A percentile compares a stretch with the other conserved stretches of the same genome.
These are phyloP conservation scores for Nemania abortiva DNA, from an alignment of 2,329 filamentous ascomycete genomes.

Conservation along the genomic window DNA sequence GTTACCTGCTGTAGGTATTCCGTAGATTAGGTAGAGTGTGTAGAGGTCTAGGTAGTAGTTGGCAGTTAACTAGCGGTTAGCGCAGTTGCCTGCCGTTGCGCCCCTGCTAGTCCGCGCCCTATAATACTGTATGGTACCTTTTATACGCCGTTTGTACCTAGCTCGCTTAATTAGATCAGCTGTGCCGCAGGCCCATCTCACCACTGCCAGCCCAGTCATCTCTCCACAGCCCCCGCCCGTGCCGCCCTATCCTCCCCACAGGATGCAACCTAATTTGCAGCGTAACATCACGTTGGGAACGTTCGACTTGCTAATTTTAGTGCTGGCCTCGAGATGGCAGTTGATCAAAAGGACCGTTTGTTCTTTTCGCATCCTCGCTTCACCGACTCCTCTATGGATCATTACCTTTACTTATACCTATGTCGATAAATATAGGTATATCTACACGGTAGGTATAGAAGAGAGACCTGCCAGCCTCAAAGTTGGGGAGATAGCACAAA, in stretches of 20 bases:
- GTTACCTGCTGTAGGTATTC: background rate
- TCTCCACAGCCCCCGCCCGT: background rate
- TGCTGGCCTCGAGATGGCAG: background rate
- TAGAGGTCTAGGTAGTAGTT: no score
- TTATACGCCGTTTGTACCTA: background rate
- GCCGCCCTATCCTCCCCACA: background rate
- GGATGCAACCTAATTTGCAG: background rate
- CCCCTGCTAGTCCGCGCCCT: background rate
- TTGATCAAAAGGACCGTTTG: background rate
- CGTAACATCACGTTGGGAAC: background rate
- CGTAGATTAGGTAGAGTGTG: no score
- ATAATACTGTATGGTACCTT: background rate
- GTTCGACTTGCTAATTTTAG: slow-evolving; percentile 5
- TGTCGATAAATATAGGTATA: background rate
- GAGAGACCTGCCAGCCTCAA: background rate
- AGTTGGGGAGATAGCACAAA: background rate
- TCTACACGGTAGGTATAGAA: background rate
- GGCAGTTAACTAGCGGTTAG: background rate
- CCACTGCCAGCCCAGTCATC: background rate
- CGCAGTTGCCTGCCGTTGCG: background rate
- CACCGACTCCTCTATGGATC: background rate
- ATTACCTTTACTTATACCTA: background rate
- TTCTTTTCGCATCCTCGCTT: background rate
- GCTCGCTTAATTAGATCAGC: background rate
- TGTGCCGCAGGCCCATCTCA: background rate